Conservation (phyloP, 2,329 filamentous ascomycete species). For the Penicillium olsonii region DNA sequence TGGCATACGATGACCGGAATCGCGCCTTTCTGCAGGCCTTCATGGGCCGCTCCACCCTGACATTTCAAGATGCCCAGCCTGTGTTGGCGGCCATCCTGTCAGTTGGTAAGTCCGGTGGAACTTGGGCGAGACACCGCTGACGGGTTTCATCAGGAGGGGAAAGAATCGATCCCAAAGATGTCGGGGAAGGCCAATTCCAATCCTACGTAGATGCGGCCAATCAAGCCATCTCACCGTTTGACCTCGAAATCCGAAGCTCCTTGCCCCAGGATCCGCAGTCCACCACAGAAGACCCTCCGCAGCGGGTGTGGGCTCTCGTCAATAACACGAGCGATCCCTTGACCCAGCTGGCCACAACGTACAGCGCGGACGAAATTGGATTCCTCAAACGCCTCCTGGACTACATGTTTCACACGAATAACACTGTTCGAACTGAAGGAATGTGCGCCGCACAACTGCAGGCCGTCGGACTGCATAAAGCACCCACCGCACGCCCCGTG, state of each 20-base stretch:
- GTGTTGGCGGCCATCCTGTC: conserved; percentile 76
- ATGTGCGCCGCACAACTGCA: conserved; percentile 81
- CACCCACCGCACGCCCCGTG: conserved; percentile 44
- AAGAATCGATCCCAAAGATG: conserved; percentile 58
- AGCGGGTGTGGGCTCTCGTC: conserved; percentile 75
- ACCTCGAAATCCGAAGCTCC: conserved; percentile 80
- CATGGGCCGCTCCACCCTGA: conserved; percentile 75
- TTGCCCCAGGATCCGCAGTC: conserved; percentile 65
- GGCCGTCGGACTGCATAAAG: conserved; percentile 67
- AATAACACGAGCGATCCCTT: conserved; percentile 84
- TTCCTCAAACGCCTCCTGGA: conserved; percentile 88
- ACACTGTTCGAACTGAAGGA: conserved; percentile 75
- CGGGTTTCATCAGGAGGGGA: conserved; percentile 41
- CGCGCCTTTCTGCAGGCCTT: conserved; percentile 91
- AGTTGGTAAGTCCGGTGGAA: conserved; percentile 44
- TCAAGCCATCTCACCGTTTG: conserved; percentile 72
- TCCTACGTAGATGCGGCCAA: conserved; percentile 72
- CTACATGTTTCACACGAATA: conserved; percentile 87
- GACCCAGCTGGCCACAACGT: conserved; percentile 83
- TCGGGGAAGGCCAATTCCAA: conserved; percentile 68
- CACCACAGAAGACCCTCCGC: conserved; percentile 10
- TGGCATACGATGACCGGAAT: conserved; percentile 64
- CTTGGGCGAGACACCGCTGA: background rate
- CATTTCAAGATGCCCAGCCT: conserved; percentile 69
- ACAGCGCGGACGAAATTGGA: conserved; percentile 78